Evolutionary conservation across 805 yeast species (phyloP), one percentile per base, ranked within the genome.

Genomic region (Candida boleticola): DNA sequence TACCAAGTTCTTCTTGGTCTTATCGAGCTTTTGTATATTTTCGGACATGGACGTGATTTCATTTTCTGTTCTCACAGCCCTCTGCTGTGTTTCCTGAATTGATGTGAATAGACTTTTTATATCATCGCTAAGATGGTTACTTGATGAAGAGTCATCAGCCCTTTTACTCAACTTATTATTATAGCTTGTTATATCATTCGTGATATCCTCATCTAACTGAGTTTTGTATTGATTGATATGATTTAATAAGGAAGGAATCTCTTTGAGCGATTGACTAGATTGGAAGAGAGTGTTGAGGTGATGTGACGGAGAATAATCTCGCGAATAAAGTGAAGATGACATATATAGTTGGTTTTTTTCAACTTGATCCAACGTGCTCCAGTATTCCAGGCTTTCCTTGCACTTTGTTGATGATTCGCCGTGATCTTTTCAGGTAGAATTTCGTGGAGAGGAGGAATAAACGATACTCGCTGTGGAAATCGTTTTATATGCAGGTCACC

Each of bases 1-100:
- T 1, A 89, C 90, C 37, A 93, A 68, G 60, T 93, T 93, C 57
- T 79, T 80, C 67, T 93, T 93, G 27, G 90, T 82, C 39, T 77
- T 79, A 61, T 93, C 98, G 45, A 93, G 71, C 18, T 74, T 66
- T 51, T 88, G 85, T 47, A 93, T 89, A 30, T 83, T 84, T 3
- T 78, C 71, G 0, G 97, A 92, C 77, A 89, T 84, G 3, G 57
- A 61, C 10, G 82, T 71, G 42, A 89, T 87, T 3, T 80, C 73
- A 3, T 61, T 46, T 45, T 84, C 89, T 0, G 95, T 85, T 4
- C 63, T 51, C 5, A 55, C 52, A 0, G 90, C 79, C 36, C 76
- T 62, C 5, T 50, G 40, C 47, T 77, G 73, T 35, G 83, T 76
- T 5, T 63, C 62, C 16, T 66, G 60, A 41, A 82, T 76, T 36